Evolutionary conservation across 1,284 basidiomycete species (phyloP).

Genomic region (Phellopilus nigrolimitatus): DNA sequence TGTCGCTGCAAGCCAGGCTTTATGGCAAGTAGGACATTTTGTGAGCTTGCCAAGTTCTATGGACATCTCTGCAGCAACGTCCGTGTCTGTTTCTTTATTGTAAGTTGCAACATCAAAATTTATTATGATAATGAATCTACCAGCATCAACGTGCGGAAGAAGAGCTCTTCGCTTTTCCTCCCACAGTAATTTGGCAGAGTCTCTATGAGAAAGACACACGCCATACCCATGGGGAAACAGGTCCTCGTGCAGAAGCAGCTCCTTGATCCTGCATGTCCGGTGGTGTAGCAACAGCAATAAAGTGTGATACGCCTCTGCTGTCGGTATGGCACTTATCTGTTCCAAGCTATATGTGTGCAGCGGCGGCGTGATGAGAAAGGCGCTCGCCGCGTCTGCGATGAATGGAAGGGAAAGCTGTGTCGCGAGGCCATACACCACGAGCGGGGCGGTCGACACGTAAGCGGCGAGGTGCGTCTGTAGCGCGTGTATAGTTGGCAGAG

Average conservation of each 20-base stretch:
- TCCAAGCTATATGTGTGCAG: conserved; percentile 47
- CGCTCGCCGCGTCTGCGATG: conserved; percentile 51
- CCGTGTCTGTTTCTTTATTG: conserved; percentile 40
- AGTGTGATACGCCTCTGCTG: conserved; percentile 53
- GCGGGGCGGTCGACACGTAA: conserved; percentile 44
- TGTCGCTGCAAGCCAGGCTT: conserved; percentile 53
- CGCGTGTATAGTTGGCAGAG: conserved; percentile 35
- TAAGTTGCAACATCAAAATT: background rate
- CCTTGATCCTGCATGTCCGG: conserved; percentile 45
- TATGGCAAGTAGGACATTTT: conserved; percentile 46
- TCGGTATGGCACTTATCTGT: conserved; percentile 49
- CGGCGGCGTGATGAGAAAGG: conserved; percentile 46
- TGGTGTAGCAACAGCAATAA: conserved; percentile 51
- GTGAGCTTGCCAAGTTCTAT: conserved; percentile 33
- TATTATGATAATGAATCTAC: conserved; percentile 30
- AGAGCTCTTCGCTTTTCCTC: conserved; percentile 38
- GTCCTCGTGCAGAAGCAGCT: conserved; percentile 47
- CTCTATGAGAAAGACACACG: conserved; percentile 44
- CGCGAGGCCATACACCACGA: conserved; percentile 56
- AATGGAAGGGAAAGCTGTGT: conserved; percentile 35
- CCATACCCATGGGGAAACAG: conserved; percentile 70
- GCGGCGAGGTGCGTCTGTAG: conserved; percentile 51
- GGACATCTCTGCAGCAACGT: conserved; percentile 59
- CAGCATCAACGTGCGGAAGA: conserved; percentile 43
- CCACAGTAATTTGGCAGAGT: conserved; percentile 43